phyloP scores from a whole-genome alignment of 768 basidiomycete species.

The Auriscalpium microsporum region DNA sequence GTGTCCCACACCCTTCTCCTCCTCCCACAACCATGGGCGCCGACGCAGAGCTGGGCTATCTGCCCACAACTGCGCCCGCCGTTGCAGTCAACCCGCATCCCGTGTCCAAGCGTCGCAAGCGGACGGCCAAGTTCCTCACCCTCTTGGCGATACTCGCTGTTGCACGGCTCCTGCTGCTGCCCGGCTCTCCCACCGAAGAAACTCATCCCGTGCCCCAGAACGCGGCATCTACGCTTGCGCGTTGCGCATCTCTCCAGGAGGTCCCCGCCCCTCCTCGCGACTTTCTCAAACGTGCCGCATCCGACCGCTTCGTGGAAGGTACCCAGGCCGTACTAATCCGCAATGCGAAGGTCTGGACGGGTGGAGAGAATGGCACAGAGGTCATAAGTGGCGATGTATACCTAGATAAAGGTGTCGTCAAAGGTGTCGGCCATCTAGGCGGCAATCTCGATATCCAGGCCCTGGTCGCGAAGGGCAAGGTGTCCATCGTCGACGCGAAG shows the following conservation, averaged over 20 bases:
- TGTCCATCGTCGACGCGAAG: slow-evolving; percentile 49
- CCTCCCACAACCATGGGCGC: too few relatives aligned
- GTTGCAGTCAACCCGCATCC: too few relatives aligned
- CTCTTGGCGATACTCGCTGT: not conserved
- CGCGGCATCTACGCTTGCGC: slow-evolving; percentile 1
- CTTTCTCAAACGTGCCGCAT: slow-evolving; percentile 42
- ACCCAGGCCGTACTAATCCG: slow-evolving; percentile 57
- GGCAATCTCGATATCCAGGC: slow-evolving; percentile 13
- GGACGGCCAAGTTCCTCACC: not conserved
- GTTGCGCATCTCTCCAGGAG: slow-evolving; percentile 34
- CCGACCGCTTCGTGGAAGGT: slow-evolving; percentile 59
- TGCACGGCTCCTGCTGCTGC: not conserved
- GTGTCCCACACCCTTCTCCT: too few relatives aligned
- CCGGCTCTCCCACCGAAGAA: not conserved
- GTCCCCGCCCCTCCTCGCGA: slow-evolving; percentile 36
- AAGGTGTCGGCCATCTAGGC: slow-evolving; percentile 43
- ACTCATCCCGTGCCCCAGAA: not conserved
- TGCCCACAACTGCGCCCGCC: too few relatives aligned
- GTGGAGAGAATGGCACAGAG: slow-evolving; percentile 55
- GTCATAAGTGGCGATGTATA: slow-evolving; percentile 59
- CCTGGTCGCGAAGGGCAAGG: slow-evolving; percentile 4
- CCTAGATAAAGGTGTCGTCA: slow-evolving; percentile 61
- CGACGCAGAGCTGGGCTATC: too few relatives aligned
- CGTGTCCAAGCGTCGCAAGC: not conserved
- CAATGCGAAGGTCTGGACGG: slow-evolving; percentile 84